A percentile compares a stretch with the other conserved stretches of the same genome.
These are phyloP conservation scores for Davidsoniella eucalypti DNA, from an alignment of 2,329 filamentous ascomycete genomes.

Conservation along the genomic window DNA sequence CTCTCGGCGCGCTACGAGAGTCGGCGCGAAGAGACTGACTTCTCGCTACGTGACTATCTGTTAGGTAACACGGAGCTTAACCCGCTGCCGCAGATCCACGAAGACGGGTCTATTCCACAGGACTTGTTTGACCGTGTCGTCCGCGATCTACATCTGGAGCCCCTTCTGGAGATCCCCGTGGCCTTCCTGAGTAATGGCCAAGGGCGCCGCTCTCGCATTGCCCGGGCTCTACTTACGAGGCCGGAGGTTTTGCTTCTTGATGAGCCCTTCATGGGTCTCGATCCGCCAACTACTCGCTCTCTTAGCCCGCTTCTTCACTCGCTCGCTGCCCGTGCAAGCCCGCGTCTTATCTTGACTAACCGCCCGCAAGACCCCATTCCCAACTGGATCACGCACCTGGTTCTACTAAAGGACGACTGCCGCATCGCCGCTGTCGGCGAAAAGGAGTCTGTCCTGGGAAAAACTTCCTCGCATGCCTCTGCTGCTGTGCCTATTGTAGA, in stretches of 20 bases:
- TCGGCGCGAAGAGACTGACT: conserved; percentile 70
- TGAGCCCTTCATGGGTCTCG: conserved; percentile 91
- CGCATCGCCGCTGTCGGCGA: conserved; percentile 48
- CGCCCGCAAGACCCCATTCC: conserved; percentile 78
- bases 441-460: conserved; percentile 43
- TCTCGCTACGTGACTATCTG: conserved; percentile 66
- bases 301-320: conserved; percentile 55
- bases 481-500: conserved; percentile 20
- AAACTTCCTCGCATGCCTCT: conserved; percentile 29
- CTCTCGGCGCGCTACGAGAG: conserved; percentile 85
- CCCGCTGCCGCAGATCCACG: conserved; percentile 31
- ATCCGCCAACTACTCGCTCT: conserved; percentile 60
- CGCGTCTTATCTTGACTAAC: conserved; percentile 60
- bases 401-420: conserved; percentile 53
- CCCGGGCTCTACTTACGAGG: conserved; percentile 59
- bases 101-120: conserved; percentile 31
- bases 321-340: conserved; percentile 48
- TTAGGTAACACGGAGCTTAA: conserved; percentile 73
- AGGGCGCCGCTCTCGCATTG: conserved; percentile 71
- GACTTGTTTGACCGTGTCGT: conserved; percentile 46
- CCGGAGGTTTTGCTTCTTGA: conserved; percentile 78
- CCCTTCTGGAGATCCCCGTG: conserved; percentile 64
- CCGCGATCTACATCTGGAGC: conserved; percentile 48
- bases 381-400: conserved; percentile 75
- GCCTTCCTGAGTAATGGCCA: conserved; percentile 89